A percentile compares a stretch with the other conserved stretches of the same genome.
Evolutionary conservation across 495 filamentous ascomycete genomes (phyloP).

Genomic region (Penicillium waksmanii): DNA sequence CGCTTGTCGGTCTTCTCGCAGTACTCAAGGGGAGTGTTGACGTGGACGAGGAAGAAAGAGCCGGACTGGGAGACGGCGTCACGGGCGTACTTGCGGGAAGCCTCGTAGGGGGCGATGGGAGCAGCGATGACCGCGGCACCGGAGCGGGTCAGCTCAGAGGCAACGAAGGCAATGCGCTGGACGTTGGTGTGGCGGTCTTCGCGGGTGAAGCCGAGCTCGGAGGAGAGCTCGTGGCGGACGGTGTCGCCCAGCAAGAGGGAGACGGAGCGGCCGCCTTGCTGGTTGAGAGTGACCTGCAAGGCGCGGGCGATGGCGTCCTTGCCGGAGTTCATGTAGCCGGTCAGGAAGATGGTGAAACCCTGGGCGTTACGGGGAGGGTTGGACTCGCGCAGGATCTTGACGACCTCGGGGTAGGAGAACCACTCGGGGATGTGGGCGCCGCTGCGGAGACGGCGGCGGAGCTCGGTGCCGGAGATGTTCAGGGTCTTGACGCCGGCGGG

Average conservation of each 20-base stretch:
- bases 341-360: slow-evolving; percentile 98
- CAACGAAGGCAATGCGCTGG: slow-evolving; percentile 94
- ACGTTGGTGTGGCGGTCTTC: slow-evolving; percentile 96
- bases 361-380: slow-evolving; percentile 86
- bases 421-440: slow-evolving; percentile 96
- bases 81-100: slow-evolving; percentile 71
- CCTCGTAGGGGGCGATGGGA: slow-evolving; percentile 94
- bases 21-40: slow-evolving; percentile 88
- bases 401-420: slow-evolving; percentile 99
- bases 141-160: slow-evolving; percentile 88
- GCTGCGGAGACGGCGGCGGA: slow-evolving; percentile 84
- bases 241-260: slow-evolving; percentile 94
- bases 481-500: slow-evolving; percentile 81
- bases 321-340: slow-evolving; percentile 93
- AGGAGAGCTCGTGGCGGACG: slow-evolving; percentile 88
- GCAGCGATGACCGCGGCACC: slow-evolving; percentile 95
- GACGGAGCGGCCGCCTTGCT: slow-evolving; percentile 94
- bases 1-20: slow-evolving; percentile 94
- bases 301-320: slow-evolving; percentile 96
- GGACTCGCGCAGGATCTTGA: slow-evolving; percentile 91
- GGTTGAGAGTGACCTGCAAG: slow-evolving; percentile 95
- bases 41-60: slow-evolving; percentile 92
- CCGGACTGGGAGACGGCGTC: slow-evolving; percentile 86
- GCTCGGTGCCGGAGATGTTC: slow-evolving; percentile 96
- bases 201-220: slow-evolving; percentile 92